Conservation (phyloP, 495 filamentous ascomycete species). For the Amniculicola lignicola region DNA sequence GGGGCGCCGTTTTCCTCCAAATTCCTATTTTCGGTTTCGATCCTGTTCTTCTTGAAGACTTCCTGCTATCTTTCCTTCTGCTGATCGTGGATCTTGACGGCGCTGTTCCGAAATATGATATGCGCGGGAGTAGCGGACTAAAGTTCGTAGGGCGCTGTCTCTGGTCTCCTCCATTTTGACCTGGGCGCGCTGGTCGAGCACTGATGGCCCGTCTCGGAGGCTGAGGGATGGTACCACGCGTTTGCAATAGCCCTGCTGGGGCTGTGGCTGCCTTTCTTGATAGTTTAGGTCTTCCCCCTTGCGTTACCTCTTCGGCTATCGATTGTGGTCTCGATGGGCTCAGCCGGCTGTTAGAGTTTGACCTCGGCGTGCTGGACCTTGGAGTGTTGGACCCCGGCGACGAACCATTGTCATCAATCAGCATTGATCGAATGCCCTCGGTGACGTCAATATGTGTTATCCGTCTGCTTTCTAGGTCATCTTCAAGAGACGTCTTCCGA, state of each 20-base stretch:
- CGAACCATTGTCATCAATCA: slow-evolving; percentile 6
- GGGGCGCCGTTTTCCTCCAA: slow-evolving; percentile 2
- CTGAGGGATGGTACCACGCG: neutral
- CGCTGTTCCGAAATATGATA: neutral
- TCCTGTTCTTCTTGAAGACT: slow-evolving; percentile 8
- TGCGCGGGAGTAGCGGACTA: neutral
- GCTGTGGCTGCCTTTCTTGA: slow-evolving; percentile 11
- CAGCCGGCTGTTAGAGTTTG: neutral
- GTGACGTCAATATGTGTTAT: slow-evolving; percentile 23
- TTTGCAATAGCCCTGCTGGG: slow-evolving; percentile 1
- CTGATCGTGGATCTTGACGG: slow-evolving; percentile 14
- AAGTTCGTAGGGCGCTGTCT: neutral
- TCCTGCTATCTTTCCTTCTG: slow-evolving; percentile 9
- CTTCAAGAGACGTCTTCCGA: too few relatives aligned
- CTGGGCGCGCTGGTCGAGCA: slow-evolving; percentile 7
- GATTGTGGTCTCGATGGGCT: neutral
- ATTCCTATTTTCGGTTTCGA: slow-evolving; percentile 10
- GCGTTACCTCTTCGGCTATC: neutral
- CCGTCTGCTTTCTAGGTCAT: too few relatives aligned
- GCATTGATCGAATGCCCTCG: slow-evolving; percentile 3
- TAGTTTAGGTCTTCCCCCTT: neutral
- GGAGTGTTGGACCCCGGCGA: slow-evolving; percentile 2
- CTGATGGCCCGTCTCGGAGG: slow-evolving; percentile 18
- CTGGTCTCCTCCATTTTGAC: neutral
- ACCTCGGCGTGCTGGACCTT: neutral